Evolutionary conservation across 176 grass and related monocot species (phyloP), one percentile per base, ranked within the genome.

Genomic region (Oryza glumipatula): DNA sequence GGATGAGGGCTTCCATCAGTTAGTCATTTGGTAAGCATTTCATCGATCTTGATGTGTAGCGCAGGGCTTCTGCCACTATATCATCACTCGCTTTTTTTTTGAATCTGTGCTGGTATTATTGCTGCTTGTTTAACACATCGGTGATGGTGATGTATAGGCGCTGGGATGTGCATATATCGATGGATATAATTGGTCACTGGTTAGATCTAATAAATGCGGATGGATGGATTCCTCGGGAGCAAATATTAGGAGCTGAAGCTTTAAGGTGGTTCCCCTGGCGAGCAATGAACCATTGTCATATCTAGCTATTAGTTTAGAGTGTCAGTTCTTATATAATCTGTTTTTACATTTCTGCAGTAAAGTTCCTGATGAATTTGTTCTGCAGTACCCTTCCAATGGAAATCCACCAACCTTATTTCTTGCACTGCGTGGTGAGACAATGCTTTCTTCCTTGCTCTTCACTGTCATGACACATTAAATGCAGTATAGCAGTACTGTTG

Each of bases 161-260:
- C 12, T 94, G 93, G 96, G 96, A 98, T 89, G 85, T 91, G n/a
- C 74, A 98, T 89, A 95, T 98, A 78, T 95, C 87, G 48, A 92
- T 95, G 96, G 96, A 94, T 72, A 96, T 98, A 56, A 90, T 98
- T 87, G 96, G 93, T 24, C 96, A 98, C 82, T 98, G 96, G 93
- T 89, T 98, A 81, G 96, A 96, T 89, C 86, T 98, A 32, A 85
- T 98, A 78, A 98, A 98, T 89, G 66, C 84, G 68, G 96, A 98
- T 92, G 96, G 96, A 84, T 96, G 93, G 96, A 98, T 98, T 93
- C 96, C 96, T 87, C 88, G 96, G 70, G 96, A 98, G 83, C 91
- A 95, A 86, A 98, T 98, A 28, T 86, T 98, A 79, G 96, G 96
- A 82, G 89, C 88, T 83, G 96, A 98, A 96, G 89, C 93, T 76